Evolutionary conservation across 805 yeast genomes (phyloP), one percentile per base, ranked within the genome.

Genomic region (Grigorovia yakushimaensis): DNA sequence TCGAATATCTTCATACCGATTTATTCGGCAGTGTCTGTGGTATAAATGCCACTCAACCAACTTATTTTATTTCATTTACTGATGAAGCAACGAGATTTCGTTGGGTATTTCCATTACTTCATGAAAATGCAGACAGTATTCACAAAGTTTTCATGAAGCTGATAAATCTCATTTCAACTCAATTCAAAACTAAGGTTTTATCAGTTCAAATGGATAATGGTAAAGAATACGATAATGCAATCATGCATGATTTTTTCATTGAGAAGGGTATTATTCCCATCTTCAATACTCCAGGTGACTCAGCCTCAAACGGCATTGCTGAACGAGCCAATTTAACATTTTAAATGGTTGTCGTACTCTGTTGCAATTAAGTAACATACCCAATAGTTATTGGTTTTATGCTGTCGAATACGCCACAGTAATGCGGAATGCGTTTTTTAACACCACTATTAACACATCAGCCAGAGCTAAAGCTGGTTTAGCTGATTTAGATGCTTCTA

Each of bases 161-260:
- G 7, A 24, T 20, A 19, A 47, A 39, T 20, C 44, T 37, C 2
- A 13, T 41, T 1, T 45, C 44, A 10, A 47, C 30, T 7, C 50
- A 44, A 39, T 49, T 42, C 36, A 39, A 42, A 5, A 37, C 36
- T 2, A 39, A 42, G 1, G 39, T 49, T 10, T 13, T 47, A 17
- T 39, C 33, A 2, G 47, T 44, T n/a, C 55, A 47, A 19, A 33
- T 48, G 39, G 51, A 48, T 36, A 43, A 39, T 20, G 51, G 55
- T 4, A 30, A 43, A n/a, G 55, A 52, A 46, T 52, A 44, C 35
- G 46, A 50, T 2, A 50, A 45, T 24, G 15, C 20, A 4, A 17
- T 23, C 1, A 30, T 50, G 8, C 17, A 21, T 18, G 20, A 36
- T 3, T 46, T 30, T 35, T 42, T 50, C 5, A 41, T 23, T 3